Evolutionary conservation across 2,329 filamentous ascomycete species (phyloP).

Genomic region (Ophiostoma piceae): DNA sequence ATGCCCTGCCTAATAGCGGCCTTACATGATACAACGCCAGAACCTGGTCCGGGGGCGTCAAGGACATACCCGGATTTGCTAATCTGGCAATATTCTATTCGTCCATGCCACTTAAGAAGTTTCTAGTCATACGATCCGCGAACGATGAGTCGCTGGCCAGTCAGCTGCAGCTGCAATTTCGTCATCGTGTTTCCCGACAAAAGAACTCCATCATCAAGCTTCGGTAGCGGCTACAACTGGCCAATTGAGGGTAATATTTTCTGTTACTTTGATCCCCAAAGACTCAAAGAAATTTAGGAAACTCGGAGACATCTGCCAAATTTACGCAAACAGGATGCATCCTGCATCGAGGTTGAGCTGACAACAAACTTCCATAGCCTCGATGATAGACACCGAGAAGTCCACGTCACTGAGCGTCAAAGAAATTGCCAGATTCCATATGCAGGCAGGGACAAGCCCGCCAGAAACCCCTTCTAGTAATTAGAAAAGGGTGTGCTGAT

Average conservation of each 20-base stretch:
- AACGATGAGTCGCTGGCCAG: background rate
- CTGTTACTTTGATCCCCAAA: too few relatives aligned
- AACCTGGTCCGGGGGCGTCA: background rate
- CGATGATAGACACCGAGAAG: background rate
- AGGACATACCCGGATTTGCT: background rate
- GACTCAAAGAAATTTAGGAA: too few relatives aligned
- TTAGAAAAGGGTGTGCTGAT: constrained; percentile 21
- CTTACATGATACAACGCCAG: constrained; percentile 11
- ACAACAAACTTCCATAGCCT: background rate
- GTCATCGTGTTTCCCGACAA: background rate
- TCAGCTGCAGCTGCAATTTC: background rate
- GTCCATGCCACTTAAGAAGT: background rate
- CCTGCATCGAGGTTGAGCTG: background rate
- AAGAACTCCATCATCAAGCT: background rate
- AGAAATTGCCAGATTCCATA: background rate
- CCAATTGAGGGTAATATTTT: background rate
- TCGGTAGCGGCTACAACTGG: background rate
- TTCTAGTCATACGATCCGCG: background rate
- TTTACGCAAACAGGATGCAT: background rate
- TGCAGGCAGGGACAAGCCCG: background rate
- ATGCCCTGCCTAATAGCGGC: constrained; percentile 18
- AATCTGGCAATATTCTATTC: background rate
- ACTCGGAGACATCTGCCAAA: background rate
- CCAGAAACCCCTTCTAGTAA: background rate
- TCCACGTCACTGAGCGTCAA: constrained; percentile 5